Percentiles rank a stretch among this genome's conserved stretches.
Evolutionary conservation across 169 alveolate genomes (phyloP).

Genomic region (Theileria parva): DNA sequence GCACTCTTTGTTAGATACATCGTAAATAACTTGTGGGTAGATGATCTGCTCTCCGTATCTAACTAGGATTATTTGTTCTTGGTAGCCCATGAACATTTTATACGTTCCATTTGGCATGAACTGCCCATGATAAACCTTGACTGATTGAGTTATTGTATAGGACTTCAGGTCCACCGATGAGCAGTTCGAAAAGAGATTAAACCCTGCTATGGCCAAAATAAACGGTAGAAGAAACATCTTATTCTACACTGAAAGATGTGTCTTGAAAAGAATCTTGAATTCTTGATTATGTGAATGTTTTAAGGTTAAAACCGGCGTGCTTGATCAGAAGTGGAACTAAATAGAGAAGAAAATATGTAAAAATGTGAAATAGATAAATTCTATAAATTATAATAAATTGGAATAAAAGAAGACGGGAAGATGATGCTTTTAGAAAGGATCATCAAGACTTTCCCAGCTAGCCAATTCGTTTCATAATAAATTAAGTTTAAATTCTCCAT

Average conservation of each 20-base stretch:
- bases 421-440: neutral
- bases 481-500: neutral
- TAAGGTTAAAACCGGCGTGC: neutral
- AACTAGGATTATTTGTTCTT: neutral
- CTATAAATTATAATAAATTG: neutral
- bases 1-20: neutral
- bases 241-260: neutral
- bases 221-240: neutral
- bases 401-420: neutral
- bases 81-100: neutral
- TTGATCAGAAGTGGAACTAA: neutral
- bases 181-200: neutral
- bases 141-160: neutral
- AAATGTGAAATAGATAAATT: too few relatives aligned
- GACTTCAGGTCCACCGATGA: neutral
- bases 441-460: neutral
- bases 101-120: neutral
- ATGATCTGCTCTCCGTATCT: neutral
- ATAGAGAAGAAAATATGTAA: neutral
- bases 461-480: neutral
- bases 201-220: neutral
- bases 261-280: neutral
- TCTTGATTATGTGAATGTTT: neutral
- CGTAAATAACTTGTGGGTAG: neutral
- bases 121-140: conserved; percentile 1